Percentiles rank a stretch among this genome's conserved stretches.
phyloP scores from a whole-genome alignment of 2,329 filamentous ascomycete genomes.

The Penicillium sp. region DNA sequence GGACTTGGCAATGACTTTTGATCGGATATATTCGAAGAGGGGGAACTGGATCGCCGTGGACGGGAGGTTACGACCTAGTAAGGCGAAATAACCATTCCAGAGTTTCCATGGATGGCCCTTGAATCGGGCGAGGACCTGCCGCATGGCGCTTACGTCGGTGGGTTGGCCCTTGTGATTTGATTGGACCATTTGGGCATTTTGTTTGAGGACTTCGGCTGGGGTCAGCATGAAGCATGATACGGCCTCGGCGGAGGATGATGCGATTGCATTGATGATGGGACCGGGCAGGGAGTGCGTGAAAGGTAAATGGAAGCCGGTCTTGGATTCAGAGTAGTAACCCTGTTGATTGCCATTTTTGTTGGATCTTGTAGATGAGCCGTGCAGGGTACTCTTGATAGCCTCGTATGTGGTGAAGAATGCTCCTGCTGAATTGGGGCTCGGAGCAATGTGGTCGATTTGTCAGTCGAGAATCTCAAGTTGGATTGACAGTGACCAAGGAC shows the following conservation, averaged over 20 bases:
- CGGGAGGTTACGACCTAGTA: constrained; percentile 76
- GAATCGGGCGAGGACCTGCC: constrained; percentile 54
- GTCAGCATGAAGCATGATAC: constrained; percentile 82
- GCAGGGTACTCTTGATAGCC: constrained; percentile 60
- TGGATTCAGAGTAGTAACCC: not conserved
- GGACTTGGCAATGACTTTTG: constrained; percentile 45
- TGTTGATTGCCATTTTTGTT: constrained; percentile 6
- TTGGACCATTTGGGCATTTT: constrained; percentile 79
- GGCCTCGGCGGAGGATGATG: constrained; percentile 72
- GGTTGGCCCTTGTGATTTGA: not conserved
- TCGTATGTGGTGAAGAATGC: constrained; percentile 91
- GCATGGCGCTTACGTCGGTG: constrained; percentile 42
- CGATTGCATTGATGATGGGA: constrained; percentile 64
- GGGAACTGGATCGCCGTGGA: constrained; percentile 88
- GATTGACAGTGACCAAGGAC: constrained; percentile 28
- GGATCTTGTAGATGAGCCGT: constrained; percentile 39
- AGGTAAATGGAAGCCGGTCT: constrained; percentile 11
- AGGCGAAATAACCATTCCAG: constrained; percentile 70
- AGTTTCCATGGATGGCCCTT: constrained; percentile 49
- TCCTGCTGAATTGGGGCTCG: constrained; percentile 51
- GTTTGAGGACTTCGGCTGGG: constrained; percentile 85
- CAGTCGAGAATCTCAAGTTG: not conserved
- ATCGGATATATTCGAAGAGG: constrained; percentile 68
- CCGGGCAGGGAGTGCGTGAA: constrained; percentile 50
- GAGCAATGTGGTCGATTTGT: not conserved